Evolutionary conservation across 129 eudicot species (phyloP).

Genomic region (Centrapalus pauciflorus): DNA sequence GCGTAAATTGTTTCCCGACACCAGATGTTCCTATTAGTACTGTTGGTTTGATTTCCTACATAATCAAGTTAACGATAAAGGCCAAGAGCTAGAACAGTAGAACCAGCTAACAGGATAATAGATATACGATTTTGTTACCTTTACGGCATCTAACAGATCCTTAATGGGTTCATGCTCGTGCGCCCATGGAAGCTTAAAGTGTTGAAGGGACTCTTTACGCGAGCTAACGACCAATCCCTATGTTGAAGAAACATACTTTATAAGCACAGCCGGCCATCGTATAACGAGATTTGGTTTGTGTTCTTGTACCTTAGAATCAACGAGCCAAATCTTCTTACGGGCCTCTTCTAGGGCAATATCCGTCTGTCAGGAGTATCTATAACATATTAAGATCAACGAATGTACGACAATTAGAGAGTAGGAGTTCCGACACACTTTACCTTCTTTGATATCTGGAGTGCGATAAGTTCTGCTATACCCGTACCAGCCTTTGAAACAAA

Average conservation of each 20-base stretch:
- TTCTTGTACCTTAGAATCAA: conserved; percentile 78
- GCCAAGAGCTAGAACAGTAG: not conserved
- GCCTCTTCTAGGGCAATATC: conserved; percentile 49
- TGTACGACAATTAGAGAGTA: not conserved
- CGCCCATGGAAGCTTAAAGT: conserved; percentile 83
- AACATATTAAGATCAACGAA: not conserved
- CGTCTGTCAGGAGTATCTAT: conserved; percentile 36
- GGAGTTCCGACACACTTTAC: conserved; percentile 21
- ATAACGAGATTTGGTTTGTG: not conserved
- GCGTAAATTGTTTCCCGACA: conserved; percentile 83
- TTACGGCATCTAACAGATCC: conserved; percentile 67
- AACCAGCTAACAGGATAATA: not conserved
- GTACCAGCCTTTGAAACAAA: conserved; percentile 80
- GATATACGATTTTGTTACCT: conserved; percentile 38
- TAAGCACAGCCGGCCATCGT: not conserved
- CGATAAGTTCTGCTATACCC: conserved; percentile 95
- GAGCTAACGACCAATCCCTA: conserved; percentile 82
- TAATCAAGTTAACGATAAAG: not conserved
- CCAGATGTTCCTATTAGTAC: conserved; percentile 95
- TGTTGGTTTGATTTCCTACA: conserved; percentile 80
- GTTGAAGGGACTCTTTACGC: conserved; percentile 78
- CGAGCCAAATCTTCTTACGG: conserved; percentile 91
- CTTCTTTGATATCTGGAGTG: conserved; percentile 79
- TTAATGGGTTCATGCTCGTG: conserved; percentile 77
- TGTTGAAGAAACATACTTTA: not conserved